Conservation (phyloP, 2,329 filamentous ascomycete species). For the Alternaria triticina region DNA sequence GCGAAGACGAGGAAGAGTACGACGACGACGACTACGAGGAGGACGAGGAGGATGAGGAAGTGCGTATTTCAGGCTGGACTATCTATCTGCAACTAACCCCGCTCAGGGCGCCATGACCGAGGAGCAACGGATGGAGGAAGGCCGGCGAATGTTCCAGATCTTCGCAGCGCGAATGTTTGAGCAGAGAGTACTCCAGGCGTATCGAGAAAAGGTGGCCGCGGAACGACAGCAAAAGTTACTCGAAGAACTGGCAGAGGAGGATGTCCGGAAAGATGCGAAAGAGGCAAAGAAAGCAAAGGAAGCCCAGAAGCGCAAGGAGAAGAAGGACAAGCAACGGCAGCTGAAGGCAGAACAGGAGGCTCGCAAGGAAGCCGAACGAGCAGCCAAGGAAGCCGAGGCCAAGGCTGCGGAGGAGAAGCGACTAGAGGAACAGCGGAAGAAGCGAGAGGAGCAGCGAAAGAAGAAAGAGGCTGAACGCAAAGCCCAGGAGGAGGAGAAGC, state of each 20-base stretch:
- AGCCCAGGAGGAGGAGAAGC: constrained; percentile 85
- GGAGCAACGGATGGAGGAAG: constrained; percentile 98
- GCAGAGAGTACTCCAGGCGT: constrained; percentile 94
- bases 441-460: constrained; percentile 86
- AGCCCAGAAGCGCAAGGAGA: constrained; percentile 94
- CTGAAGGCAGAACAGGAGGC: constrained; percentile 90
- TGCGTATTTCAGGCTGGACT: constrained; percentile 28
- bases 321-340: constrained; percentile 86
- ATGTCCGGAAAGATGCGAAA: constrained; percentile 74
- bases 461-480: constrained; percentile 91
- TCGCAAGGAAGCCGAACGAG: constrained; percentile 84
- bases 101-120: constrained; percentile 92
- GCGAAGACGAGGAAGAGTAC: constrained; percentile 65
- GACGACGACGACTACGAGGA: constrained; percentile 65
- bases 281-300: constrained; percentile 94
- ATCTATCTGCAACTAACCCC: constrained; percentile 29
- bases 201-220: constrained; percentile 93
- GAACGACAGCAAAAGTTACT: constrained; percentile 91
- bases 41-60: constrained; percentile 45
- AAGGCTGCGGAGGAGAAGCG: constrained; percentile 79
- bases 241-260: constrained; percentile 89
- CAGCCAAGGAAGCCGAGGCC: constrained; percentile 80
- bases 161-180: constrained; percentile 99
- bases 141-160: constrained; percentile 98
- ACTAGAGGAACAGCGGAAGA: constrained; percentile 78